phyloP scores from a whole-genome alignment of 176 grass and related monocot species.

The Aegilops sharonensis region DNA sequence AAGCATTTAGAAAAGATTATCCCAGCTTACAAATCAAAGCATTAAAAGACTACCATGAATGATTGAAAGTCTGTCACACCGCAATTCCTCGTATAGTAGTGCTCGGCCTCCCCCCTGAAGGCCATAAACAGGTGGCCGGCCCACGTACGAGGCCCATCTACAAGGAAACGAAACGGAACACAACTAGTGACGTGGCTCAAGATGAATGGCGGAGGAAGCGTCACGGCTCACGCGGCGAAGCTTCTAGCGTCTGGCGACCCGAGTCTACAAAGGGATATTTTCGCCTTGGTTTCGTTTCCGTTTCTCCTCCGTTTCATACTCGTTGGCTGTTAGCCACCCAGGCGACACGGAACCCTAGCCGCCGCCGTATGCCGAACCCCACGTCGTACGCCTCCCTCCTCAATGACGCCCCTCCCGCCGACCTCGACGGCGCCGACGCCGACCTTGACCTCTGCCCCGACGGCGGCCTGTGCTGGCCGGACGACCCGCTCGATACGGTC shows the following conservation, averaged over 20 bases:
- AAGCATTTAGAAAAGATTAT: too few relatives aligned
- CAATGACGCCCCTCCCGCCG: conserved; percentile 20
- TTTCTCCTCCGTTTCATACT: not conserved
- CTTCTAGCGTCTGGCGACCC: not conserved
- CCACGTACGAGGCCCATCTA: not conserved
- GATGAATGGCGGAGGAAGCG: not conserved
- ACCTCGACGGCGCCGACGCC: conserved; percentile 1
- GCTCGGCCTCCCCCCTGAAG: too few relatives aligned
- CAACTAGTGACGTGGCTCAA: not conserved
- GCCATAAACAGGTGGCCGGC: too few relatives aligned
- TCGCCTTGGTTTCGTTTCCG: not conserved
- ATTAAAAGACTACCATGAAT: too few relatives aligned
- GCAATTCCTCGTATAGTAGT: too few relatives aligned
- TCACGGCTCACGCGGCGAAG: not conserved
- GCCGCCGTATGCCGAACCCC: conserved; percentile 5
- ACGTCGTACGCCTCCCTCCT: not conserved
- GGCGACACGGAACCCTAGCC: conserved; percentile 5
- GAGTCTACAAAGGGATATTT: not conserved
- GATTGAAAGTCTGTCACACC: too few relatives aligned
- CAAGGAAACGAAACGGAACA: too few relatives aligned
- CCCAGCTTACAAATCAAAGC: too few relatives aligned
- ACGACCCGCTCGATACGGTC: conserved; percentile 45
- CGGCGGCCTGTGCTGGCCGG: conserved; percentile 34
- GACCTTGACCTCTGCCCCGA: not conserved
- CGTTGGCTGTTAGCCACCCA: not conserved